These are phyloP conservation scores for Albifimbria verrucaria DNA, from an alignment of 2,329 filamentous ascomycete species.

Conservation along the genomic window DNA sequence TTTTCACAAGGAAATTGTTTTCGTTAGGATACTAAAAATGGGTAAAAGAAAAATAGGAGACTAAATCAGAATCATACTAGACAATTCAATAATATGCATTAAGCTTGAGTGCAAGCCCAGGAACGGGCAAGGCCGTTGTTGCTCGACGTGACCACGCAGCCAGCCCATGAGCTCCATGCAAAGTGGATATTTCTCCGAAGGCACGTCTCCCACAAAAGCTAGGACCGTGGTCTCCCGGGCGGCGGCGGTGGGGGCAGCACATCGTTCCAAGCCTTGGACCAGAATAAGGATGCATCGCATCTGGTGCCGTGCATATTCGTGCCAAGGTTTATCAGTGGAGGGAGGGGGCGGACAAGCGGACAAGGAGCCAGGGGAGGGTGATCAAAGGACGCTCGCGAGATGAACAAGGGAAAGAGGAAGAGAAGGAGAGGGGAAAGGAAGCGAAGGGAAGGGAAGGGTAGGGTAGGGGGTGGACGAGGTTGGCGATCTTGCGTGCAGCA, in stretches of 20 bases:
- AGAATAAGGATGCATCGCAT: not conserved
- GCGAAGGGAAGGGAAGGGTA: too few species aligned
- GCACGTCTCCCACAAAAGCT: not conserved
- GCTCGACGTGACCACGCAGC: not conserved
- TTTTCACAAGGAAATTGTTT: too few species aligned
- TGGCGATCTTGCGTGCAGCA: not conserved
- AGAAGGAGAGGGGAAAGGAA: not conserved
- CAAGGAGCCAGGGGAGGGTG: not conserved
- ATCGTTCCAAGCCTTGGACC: not conserved
- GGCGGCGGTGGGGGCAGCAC: not conserved
- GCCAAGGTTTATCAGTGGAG: not conserved
- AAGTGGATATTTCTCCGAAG: not conserved
- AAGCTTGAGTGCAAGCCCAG: too few species aligned
- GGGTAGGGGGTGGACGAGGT: not conserved
- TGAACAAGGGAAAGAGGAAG: not conserved
- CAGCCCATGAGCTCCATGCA: not conserved
- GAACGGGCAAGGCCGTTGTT: too few species aligned
- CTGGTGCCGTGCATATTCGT: not conserved
- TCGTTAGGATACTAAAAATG: too few species aligned
- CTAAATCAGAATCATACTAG: too few species aligned
- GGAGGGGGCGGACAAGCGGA: conserved; percentile 1
- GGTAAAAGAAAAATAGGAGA: too few species aligned
- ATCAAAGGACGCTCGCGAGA: not conserved
- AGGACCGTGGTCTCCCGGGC: not conserved
- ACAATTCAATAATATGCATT: too few species aligned